A percentile compares a stretch with the other conserved stretches of the same genome.
Evolutionary conservation across 2,329 filamentous ascomycete species (phyloP).

Genomic region (Colletotrichum melonis): DNA sequence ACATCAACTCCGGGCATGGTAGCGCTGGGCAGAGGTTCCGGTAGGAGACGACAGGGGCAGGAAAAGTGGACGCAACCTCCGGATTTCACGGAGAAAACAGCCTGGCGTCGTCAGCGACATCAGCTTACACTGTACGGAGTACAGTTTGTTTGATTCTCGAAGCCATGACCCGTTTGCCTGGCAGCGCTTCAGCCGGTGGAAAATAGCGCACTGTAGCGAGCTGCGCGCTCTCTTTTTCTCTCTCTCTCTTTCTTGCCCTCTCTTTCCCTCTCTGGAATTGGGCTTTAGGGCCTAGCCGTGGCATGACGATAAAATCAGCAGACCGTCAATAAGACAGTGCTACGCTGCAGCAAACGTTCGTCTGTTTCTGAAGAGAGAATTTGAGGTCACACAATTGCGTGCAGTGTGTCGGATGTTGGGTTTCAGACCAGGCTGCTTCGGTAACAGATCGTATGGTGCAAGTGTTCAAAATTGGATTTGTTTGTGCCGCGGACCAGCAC

Average conservation of each 20-base stretch:
- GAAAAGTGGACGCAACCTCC: constrained; percentile 27
- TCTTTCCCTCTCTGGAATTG: no score
- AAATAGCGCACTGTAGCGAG: constrained; percentile 27
- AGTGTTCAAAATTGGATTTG: constrained; percentile 10
- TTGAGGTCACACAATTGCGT: constrained; percentile 15
- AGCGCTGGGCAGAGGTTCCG: constrained; percentile 26
- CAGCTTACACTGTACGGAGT: constrained; percentile 5
- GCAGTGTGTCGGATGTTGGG: constrained; percentile 24
- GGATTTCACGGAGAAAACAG: constrained; percentile 26
- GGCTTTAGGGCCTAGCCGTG: background rate
- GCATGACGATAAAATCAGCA: constrained; percentile 8
- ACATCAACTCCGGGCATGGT: constrained; percentile 31
- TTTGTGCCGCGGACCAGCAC: constrained; percentile 25
- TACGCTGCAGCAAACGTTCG: background rate
- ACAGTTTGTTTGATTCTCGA: no score
- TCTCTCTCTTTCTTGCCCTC: background rate
- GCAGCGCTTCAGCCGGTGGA: background rate
- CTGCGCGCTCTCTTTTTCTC: background rate
- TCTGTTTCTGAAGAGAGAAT: constrained; percentile 2
- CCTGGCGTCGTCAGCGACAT: constrained; percentile 31
- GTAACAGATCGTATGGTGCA: background rate
- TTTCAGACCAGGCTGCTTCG: constrained; percentile 30
- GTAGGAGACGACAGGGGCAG: constrained; percentile 25
- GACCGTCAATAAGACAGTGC: background rate
- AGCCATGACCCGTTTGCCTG: background rate